Percentiles rank a stretch among this genome's conserved stretches.
Evolutionary conservation across 768 basidiomycete genomes (phyloP).

Genomic region (Cystobasidium ongulense): DNA sequence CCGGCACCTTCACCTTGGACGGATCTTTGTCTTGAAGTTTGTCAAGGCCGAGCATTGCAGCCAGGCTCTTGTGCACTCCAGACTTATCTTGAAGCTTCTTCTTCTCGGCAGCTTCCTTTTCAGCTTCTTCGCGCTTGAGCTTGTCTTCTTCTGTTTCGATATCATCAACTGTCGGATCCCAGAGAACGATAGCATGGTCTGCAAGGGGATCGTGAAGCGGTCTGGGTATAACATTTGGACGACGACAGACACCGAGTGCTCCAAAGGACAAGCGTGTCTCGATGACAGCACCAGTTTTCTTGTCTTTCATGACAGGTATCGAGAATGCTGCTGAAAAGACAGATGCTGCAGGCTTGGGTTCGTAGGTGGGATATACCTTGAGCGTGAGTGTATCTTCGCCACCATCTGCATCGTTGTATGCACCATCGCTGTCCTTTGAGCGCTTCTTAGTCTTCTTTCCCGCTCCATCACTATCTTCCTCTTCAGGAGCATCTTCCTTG

Average conservation of each 20-base stretch:
- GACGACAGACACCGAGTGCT: constrained; percentile 74
- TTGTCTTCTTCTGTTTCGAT: constrained; percentile 77
- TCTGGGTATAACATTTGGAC: constrained; percentile 69
- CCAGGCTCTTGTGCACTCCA: constrained; percentile 88
- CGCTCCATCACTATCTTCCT: constrained; percentile 51
- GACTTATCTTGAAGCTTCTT: constrained; percentile 54
- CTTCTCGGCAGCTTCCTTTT: constrained; percentile 54
- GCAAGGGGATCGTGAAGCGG: constrained; percentile 97
- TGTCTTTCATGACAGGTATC: constrained; percentile 31
- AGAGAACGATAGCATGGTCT: constrained; percentile 93
- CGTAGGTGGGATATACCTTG: constrained; percentile 23
- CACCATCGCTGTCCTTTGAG: constrained; percentile 48
- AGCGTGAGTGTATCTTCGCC: neutral
- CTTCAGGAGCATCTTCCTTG: constrained; percentile 53
- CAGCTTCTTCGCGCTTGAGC: constrained; percentile 51
- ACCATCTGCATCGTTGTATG: constrained; percentile 18
- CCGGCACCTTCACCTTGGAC: constrained; percentile 77
- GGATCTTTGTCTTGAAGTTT: constrained; percentile 57
- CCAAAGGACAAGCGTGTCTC: constrained; percentile 32
- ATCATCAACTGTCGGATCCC: constrained; percentile 91
- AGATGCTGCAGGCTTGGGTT: constrained; percentile 12
- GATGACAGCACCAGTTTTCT: constrained; percentile 32
- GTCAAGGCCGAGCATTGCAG: constrained; percentile 65
- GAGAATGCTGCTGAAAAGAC: constrained; percentile 19
- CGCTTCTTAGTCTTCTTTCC: constrained; percentile 57